phyloP scores from a whole-genome alignment of 345 rosid genomes.

The Cardiospermum halicacabum region DNA sequence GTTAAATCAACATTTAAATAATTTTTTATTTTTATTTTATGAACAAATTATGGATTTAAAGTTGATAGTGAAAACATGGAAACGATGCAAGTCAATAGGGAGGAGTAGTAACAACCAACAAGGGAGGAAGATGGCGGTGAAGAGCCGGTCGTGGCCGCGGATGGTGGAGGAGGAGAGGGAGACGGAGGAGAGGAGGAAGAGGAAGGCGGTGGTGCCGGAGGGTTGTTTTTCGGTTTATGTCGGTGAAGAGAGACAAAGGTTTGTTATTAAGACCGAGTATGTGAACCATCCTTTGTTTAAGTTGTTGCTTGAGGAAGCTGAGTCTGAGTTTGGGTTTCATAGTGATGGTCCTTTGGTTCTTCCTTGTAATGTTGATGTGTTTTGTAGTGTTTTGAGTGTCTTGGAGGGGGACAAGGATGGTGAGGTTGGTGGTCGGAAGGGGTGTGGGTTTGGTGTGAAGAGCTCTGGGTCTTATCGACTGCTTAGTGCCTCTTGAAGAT shows the following conservation, averaged over 20 bases:
- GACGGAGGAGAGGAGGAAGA: conserved; percentile 6
- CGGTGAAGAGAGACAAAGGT: conserved; percentile 52
- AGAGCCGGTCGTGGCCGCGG: conserved; percentile 36
- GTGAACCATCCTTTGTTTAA: conserved; percentile 61
- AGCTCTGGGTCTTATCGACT: conserved; percentile 24
- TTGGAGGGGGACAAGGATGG: conserved; percentile 7
- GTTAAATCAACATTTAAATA: conserved; percentile 19
- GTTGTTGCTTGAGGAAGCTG: conserved; percentile 63
- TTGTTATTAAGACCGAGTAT: conserved; percentile 46
- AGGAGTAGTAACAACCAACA: conserved; percentile 6
- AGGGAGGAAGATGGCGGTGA: conserved; percentile 9
- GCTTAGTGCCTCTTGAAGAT: conserved; percentile 30
- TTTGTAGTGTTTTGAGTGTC: conserved; percentile 40
- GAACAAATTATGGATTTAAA: conserved; percentile 19
- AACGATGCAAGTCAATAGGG: conserved; percentile 43
- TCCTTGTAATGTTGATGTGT: conserved; percentile 55
- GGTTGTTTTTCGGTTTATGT: conserved; percentile 72
- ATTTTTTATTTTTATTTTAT: too few relatives aligned
- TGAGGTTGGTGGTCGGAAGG: neutral
- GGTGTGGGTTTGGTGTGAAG: conserved; percentile 30
- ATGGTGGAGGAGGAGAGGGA: neutral
- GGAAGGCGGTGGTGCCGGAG: conserved; percentile 35
- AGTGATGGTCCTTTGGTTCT: conserved; percentile 58
- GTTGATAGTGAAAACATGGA: conserved; percentile 46
- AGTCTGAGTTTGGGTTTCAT: conserved; percentile 54